Conservation (phyloP, 805 yeast species). For the Kodamaea kaohsiungensis region DNA sequence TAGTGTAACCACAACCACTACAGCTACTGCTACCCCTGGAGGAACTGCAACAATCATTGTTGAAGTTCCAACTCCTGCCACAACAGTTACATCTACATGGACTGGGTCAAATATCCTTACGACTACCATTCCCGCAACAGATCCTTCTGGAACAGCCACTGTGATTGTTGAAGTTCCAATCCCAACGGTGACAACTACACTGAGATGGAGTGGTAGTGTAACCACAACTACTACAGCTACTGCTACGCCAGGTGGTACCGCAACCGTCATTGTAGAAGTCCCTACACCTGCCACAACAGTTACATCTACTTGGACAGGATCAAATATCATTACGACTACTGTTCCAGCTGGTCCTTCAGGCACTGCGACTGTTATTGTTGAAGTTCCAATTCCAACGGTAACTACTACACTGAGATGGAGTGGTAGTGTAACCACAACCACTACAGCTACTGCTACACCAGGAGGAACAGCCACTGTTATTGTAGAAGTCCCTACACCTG, state of each 20-base stretch:
- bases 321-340: too few relatives aligned
- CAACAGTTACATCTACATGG: slow-evolving; percentile 12
- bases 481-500: slow-evolving; percentile 14
- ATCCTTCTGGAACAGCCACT: slow-evolving; percentile 20
- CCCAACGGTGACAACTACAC: slow-evolving; percentile 8
- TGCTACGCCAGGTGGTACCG: slow-evolving; percentile 6
- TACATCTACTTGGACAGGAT: too few relatives aligned
- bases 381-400: too few relatives aligned
- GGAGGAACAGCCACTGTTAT: slow-evolving; percentile 14
- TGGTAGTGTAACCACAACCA: slow-evolving; percentile 4
- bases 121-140: slow-evolving; percentile 15
- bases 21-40: slow-evolving; percentile 13
- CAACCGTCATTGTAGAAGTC: slow-evolving; percentile 13
- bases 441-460: slow-evolving; percentile 6
- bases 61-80: slow-evolving; percentile 14
- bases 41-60: slow-evolving; percentile 25
- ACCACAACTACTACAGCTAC: slow-evolving; percentile 9
- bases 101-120: slow-evolving; percentile 11
- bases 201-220: slow-evolving; percentile 7
- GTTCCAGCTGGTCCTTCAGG: too few relatives aligned
- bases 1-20: slow-evolving; percentile 11
- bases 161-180: slow-evolving; percentile 19
- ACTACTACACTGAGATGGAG: slow-evolving; percentile 9
- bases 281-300: too few relatives aligned
- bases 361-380: too few relatives aligned